Base-by-base conservation (phyloP, 2,329 filamentous ascomycete species). In the Albophoma yamanashiensis region DNA sequence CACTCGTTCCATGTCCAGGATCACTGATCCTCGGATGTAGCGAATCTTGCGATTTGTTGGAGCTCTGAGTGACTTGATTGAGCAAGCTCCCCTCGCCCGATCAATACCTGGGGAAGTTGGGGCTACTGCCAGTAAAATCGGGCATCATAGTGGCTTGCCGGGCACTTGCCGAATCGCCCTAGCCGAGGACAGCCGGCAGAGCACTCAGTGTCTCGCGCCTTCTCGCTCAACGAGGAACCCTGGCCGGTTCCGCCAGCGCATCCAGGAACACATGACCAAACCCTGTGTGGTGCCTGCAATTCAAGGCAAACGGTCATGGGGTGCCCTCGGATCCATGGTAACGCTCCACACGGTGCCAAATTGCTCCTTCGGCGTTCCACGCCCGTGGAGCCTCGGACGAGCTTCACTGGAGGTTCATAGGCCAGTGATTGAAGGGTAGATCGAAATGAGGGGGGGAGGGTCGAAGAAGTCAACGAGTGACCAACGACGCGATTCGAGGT, bases 281-380 rank as follows among this genome's bases (percentile, higher is more conserved):
- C 56, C 56, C 56, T 50, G 27, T 38, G 25, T 58, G 59, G 20
- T 60, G 68, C 69, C 70, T 71, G 63, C 58, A 59, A 59, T 66
- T 60, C 62, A 63, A 72, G 70, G 70, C 69, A 70, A 9, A 53
- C 62, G 42, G 55, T 59, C 60, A 53, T 59, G 58, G 56, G 45
- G 40, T 60, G 58, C 60, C 57, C 63, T 55, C 52, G 56, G 56
- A 55, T 56, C 58, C 57, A 36, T 27, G 42, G 53, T 22, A 57
- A 22, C 34, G 61, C 63, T 58, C 69, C 72, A 71, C 70, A 72
- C 67, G 65, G 71, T 73, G 71, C 65, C 62, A 73, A 71, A 67
- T 50, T 72, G 60, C 55, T 62, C 47, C 61, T 53, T 62, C 42
- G 42, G 20, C 22, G 56, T 42, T 47, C 56, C 17, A 20, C 31